Conservation (phyloP, 345 rosid species). For the Toxicodendron radicans region DNA sequence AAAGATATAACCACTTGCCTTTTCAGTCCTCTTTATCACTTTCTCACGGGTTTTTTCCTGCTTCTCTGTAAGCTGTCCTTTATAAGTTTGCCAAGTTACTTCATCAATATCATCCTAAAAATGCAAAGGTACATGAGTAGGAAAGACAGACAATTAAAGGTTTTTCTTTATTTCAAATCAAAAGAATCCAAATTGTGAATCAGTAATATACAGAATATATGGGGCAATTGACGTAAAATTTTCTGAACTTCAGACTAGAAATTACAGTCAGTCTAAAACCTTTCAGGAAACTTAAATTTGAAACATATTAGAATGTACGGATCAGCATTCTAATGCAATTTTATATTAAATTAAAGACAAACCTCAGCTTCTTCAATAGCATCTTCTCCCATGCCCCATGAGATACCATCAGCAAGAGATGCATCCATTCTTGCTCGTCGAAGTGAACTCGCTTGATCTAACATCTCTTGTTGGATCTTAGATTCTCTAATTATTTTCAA, state of each 20-base stretch:
- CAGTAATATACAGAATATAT: not conserved
- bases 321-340: not conserved
- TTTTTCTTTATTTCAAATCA: not conserved
- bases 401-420: slow-evolving; percentile 87
- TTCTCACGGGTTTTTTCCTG: slow-evolving; percentile 94
- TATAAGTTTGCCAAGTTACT: slow-evolving; percentile 95
- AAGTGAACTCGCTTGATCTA: slow-evolving; percentile 85
- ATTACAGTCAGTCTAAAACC: not conserved
- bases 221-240: not conserved
- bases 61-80: slow-evolving; percentile 90
- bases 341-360: slow-evolving; percentile 19
- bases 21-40: slow-evolving; percentile 76
- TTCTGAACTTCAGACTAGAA: slow-evolving; percentile 5
- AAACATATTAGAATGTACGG: not conserved
- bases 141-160: not conserved
- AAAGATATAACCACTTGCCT: slow-evolving; percentile 40
- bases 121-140: slow-evolving; percentile 18
- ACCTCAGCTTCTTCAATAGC: slow-evolving; percentile 96
- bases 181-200: slow-evolving; percentile 6
- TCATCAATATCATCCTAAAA: slow-evolving; percentile 83
- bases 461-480: slow-evolving; percentile 52
- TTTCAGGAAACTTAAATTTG: not conserved
- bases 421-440: slow-evolving; percentile 76
- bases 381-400: slow-evolving; percentile 99
- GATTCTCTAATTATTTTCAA: slow-evolving; percentile 57